phyloP scores from a whole-genome alignment of 805 yeast genomes.

The Yueomyces sp. region DNA sequence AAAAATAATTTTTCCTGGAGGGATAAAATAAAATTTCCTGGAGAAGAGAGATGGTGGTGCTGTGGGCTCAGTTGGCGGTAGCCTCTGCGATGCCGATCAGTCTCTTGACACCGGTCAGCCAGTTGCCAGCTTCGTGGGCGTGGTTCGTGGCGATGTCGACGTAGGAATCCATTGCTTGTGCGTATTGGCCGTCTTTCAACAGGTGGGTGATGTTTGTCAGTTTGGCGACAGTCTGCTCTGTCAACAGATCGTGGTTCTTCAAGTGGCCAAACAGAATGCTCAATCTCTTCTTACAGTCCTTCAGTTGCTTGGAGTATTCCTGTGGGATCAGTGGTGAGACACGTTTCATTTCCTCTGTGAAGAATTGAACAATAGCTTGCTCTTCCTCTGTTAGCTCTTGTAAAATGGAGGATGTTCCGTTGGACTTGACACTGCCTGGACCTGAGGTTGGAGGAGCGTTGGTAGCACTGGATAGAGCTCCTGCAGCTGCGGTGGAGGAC shows the following conservation, averaged over 20 bases:
- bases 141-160: conserved; percentile 48
- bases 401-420: neutral
- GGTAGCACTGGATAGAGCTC: conserved; percentile 12
- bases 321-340: conserved; percentile 68
- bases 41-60: neutral
- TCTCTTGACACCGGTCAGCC: conserved; percentile 89
- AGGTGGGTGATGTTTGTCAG: conserved; percentile 39
- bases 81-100: conserved; percentile 63
- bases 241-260: conserved; percentile 55
- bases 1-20: too few species aligned
- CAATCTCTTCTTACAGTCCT: conserved; percentile 74
- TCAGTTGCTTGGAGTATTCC: conserved; percentile 55
- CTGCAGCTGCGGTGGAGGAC: conserved; percentile 16
- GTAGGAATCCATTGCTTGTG: conserved; percentile 43
- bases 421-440: conserved; percentile 1
- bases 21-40: too few species aligned
- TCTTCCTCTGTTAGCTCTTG: conserved; percentile 48
- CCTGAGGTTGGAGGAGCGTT: conserved; percentile 8
- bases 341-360: conserved; percentile 41
- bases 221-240: conserved; percentile 39
- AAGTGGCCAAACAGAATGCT: conserved; percentile 64
- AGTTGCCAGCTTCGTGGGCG: conserved; percentile 68
- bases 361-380: conserved; percentile 42
- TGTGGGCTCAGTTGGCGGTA: conserved; percentile 4
- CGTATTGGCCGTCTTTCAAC: conserved; percentile 41